Percentiles rank a stretch among this genome's conserved stretches.
Conservation (phyloP, 495 filamentous ascomycete species). For the Annulohypoxylon nitens region DNA sequence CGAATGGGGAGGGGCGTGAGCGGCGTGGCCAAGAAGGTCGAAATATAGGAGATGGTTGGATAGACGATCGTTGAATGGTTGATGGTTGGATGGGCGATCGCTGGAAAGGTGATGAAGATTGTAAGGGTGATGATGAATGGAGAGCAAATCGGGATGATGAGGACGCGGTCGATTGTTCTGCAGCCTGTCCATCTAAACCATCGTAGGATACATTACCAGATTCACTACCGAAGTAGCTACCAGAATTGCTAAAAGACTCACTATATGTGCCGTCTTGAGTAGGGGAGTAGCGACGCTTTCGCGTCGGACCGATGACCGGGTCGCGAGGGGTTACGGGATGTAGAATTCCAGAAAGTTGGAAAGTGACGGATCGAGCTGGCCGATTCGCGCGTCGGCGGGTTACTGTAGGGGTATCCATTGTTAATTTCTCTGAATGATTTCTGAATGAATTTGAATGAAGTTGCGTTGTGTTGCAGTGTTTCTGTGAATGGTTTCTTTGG, state of each 20-base stretch:
- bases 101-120: not conserved
- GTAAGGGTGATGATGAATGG: not conserved
- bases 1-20: not conserved
- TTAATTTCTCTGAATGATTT: slow-evolving; percentile 23
- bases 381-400: slow-evolving; percentile 5
- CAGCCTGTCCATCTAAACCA: not conserved
- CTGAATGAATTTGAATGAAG: not conserved
- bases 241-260: not conserved
- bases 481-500: not conserved
- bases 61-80: no score
- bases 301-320: not conserved
- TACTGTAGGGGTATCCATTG: slow-evolving; percentile 14
- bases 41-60: not conserved
- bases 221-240: not conserved
- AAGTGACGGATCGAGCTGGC: slow-evolving; percentile 28
- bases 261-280: not conserved
- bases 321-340: slow-evolving; percentile 18
- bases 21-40: not conserved
- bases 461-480: no score
- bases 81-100: not conserved
- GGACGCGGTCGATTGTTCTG: not conserved
- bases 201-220: not conserved
- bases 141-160: not conserved
- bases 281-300: slow-evolving; percentile 28
- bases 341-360: slow-evolving; percentile 19